Conservation (phyloP, 208 protist genomes). For the Leishmania tarentolae region DNA sequence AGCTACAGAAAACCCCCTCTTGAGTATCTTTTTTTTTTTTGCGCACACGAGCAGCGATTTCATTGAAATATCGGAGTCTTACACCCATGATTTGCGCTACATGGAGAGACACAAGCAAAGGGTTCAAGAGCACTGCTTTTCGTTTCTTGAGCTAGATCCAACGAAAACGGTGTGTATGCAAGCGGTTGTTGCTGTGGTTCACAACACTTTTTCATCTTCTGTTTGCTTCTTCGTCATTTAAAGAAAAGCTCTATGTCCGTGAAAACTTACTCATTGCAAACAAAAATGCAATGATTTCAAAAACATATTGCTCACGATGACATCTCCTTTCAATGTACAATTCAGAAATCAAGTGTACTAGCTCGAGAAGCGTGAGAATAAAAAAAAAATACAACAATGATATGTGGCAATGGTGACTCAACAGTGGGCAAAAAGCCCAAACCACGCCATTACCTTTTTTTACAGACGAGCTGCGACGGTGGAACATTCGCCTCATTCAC, state of each 20-base stretch:
- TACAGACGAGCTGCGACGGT: slow-evolving; percentile 21
- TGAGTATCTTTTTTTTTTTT: not conserved
- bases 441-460: not conserved
- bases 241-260: not conserved
- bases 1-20: too few relatives aligned
- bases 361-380: not conserved
- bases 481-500: slow-evolving; percentile 44
- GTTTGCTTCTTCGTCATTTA: not conserved
- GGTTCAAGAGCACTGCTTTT: not conserved
- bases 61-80: not conserved
- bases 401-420: not conserved
- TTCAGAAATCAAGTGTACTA: not conserved
- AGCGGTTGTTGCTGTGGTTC: not conserved
- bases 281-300: not conserved
- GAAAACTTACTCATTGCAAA: not conserved
- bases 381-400: not conserved
- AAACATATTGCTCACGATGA: not conserved
- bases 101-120: not conserved
- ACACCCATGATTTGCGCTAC: not conserved
- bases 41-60: not conserved
- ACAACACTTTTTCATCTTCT: not conserved
- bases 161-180: not conserved
- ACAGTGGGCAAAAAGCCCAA: not conserved
- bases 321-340: not conserved
- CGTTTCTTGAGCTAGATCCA: not conserved